phyloP scores from a whole-genome alignment of 2,329 filamentous ascomycete genomes.

The Beauveria australis region DNA sequence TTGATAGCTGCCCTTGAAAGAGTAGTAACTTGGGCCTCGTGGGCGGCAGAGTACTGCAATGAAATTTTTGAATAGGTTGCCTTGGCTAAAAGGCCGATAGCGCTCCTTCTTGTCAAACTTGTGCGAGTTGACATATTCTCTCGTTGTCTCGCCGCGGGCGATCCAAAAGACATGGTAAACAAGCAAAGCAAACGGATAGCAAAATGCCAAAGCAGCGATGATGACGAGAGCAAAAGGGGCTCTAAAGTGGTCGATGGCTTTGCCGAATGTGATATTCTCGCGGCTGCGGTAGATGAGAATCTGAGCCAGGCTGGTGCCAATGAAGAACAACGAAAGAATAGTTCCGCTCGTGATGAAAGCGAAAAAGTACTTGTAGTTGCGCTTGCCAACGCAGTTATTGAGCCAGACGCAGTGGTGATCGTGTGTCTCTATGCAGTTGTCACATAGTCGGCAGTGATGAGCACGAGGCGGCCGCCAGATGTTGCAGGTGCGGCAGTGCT shows the following conservation, averaged over 20 bases:
- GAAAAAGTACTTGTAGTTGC: conserved; percentile 98
- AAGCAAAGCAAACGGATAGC: conserved; percentile 77
- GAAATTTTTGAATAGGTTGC: conserved; percentile 68
- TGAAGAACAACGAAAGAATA: conserved; percentile 65
- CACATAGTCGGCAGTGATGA: conserved; percentile 93
- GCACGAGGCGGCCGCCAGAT: conserved; percentile 94
- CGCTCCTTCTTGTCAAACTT: conserved; percentile 91
- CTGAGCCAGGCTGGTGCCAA: conserved; percentile 73
- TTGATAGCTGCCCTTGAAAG: conserved; percentile 70
- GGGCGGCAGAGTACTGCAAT: conserved; percentile 73
- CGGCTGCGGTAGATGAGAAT: conserved; percentile 62
- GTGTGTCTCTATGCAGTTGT: conserved; percentile 94
- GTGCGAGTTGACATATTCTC: conserved; percentile 92
- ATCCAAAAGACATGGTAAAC: conserved; percentile 89
- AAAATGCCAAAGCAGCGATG: conserved; percentile 64
- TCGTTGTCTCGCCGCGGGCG: conserved; percentile 83
- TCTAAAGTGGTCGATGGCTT: conserved; percentile 61
- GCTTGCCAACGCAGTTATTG: conserved; percentile 93
- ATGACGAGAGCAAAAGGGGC: conserved; percentile 85
- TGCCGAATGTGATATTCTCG: conserved; percentile 57
- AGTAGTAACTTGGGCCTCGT: conserved; percentile 78
- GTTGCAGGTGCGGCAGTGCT: conserved; percentile 96
- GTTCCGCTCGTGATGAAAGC: conserved; percentile 78
- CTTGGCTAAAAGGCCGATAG: conserved; percentile 82
- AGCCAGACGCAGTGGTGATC: conserved; percentile 99